Base-by-base conservation (phyloP, 805 yeast genomes). In the Metschnikowia lachancei region DNA sequence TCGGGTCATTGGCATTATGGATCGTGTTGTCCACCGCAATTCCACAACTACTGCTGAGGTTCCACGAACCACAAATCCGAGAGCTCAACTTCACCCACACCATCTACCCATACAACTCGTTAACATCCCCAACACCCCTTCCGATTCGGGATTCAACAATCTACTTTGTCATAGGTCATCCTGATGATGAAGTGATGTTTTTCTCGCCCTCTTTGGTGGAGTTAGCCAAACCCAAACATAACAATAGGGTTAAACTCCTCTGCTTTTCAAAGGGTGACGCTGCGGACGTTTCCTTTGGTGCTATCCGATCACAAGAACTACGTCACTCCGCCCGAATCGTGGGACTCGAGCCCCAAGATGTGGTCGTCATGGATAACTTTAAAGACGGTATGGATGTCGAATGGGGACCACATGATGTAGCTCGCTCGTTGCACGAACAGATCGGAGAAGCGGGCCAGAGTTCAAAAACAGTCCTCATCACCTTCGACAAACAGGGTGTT, bases 161-260 rank as follows among this genome's bases (percentile, higher is more conserved):
- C 1, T 76, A 72, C 53, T 68, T 83, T 38, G 67, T 92, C 11
- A 83, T 90, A 34, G 97, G 96, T 0, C 99, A 94, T 65, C 99
- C 99, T 0, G 99, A 94, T 65, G 99, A 94, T 64, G 99, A 94
- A 66, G 91, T 89, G 42, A 94, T 94, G 99, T 94, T 94, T 65
- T 94, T 94, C 59, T 81, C 89, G 1, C 99, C 99, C 0, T 72
- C 91, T 0, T 53, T 90, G 28, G 63, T 78, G 7, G 83, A 80
- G 51, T 58, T 74, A 42, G 53, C 74, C 9, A 75, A 76, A 49
- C 65, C 75, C 1, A 64, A 72, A 40, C 70, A 78, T 54, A 61
- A 70, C 43, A 85, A 84, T 57, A 53, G 59, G 7, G 66, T 90
- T 13, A 73, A 77, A 32, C 58, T 91, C 11, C 58, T 89, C 8